Percentiles rank a stretch among this genome's conserved stretches.
phyloP scores from a whole-genome alignment of 1,284 basidiomycete genomes.

The Flammula alnicola region DNA sequence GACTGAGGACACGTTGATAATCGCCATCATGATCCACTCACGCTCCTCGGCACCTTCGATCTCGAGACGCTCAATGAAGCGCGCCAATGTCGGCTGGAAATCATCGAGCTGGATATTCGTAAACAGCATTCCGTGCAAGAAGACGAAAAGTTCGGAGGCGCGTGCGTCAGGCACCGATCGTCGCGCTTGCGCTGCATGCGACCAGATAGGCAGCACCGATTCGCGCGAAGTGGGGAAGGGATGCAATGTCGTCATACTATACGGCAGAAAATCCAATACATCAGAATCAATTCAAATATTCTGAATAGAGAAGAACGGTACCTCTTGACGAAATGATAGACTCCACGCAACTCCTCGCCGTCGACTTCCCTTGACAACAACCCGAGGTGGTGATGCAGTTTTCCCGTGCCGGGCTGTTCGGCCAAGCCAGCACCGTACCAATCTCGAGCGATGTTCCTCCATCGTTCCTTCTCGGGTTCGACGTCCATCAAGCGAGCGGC shows the following conservation, averaged over 20 bases:
- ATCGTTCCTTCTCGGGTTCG: conserved; percentile 90
- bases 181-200: conserved; percentile 70
- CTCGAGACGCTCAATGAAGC: conserved; percentile 85
- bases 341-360: conserved; percentile 81
- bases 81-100: conserved; percentile 80
- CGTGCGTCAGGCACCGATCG: conserved; percentile 78
- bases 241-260: conserved; percentile 87
- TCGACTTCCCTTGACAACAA: conserved; percentile 83
- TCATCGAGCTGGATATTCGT: conserved; percentile 94
- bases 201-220: conserved; percentile 86
- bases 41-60: conserved; percentile 83
- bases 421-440: conserved; percentile 92
- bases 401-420: conserved; percentile 89
- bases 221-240: conserved; percentile 88
- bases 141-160: conserved; percentile 84
- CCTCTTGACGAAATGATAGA: conserved; percentile 98
- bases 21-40: conserved; percentile 96
- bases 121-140: conserved; percentile 95
- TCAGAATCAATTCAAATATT: neutral
- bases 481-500: conserved; percentile 88
- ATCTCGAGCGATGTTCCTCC: conserved; percentile 87
- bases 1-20: conserved; percentile 81
- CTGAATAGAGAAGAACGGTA: conserved; percentile 40
- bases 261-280: conserved; percentile 11
- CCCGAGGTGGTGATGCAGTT: conserved; percentile 95